These are phyloP conservation scores for Myriangium duriaei DNA, from an alignment of 2,329 filamentous ascomycete genomes.

Conservation along the genomic window DNA sequence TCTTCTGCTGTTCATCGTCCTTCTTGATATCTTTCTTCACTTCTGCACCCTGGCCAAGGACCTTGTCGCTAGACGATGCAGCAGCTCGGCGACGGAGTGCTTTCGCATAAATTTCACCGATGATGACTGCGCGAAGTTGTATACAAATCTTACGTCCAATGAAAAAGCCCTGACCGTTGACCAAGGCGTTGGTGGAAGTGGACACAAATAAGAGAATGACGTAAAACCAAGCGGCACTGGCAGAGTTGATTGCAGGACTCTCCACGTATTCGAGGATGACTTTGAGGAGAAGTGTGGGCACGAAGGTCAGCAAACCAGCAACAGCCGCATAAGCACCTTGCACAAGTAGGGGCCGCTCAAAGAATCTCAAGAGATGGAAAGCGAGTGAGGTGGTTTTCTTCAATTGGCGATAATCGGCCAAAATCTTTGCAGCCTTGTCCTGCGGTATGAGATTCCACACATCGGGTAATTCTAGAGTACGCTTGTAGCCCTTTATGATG, in stretches of 20 bases:
- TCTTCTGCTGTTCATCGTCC: slow-evolving; percentile 28
- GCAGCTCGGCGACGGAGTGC: slow-evolving; percentile 82
- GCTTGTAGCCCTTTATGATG: slow-evolving; percentile 77
- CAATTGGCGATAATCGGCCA: slow-evolving; percentile 71
- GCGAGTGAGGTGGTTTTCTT: slow-evolving; percentile 71
- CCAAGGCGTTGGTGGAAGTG: slow-evolving; percentile 67
- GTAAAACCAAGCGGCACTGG: slow-evolving; percentile 89
- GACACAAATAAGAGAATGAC: slow-evolving; percentile 81
- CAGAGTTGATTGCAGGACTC: slow-evolving; percentile 57
- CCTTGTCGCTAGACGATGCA: slow-evolving; percentile 56
- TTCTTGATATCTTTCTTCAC: slow-evolving; percentile 32
- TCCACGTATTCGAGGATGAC: slow-evolving; percentile 93
- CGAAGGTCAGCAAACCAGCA: slow-evolving; percentile 74
- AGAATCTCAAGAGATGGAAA: slow-evolving; percentile 72
- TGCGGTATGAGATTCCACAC: slow-evolving; percentile 86
- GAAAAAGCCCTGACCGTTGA: slow-evolving; percentile 79
- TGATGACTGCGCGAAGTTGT: slow-evolving; percentile 81
- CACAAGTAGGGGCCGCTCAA: slow-evolving; percentile 59
- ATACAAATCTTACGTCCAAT: slow-evolving; percentile 91
- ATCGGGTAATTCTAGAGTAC: slow-evolving; percentile 67
- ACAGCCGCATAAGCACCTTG: slow-evolving; percentile 73
- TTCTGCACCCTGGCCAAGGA: slow-evolving; percentile 41
- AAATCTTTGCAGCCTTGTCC: slow-evolving; percentile 73
- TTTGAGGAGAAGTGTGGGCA: slow-evolving; percentile 80
- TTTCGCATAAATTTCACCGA: slow-evolving; percentile 96